Conservation (phyloP, 805 yeast genomes). For the Pichia ethanolica region DNA sequence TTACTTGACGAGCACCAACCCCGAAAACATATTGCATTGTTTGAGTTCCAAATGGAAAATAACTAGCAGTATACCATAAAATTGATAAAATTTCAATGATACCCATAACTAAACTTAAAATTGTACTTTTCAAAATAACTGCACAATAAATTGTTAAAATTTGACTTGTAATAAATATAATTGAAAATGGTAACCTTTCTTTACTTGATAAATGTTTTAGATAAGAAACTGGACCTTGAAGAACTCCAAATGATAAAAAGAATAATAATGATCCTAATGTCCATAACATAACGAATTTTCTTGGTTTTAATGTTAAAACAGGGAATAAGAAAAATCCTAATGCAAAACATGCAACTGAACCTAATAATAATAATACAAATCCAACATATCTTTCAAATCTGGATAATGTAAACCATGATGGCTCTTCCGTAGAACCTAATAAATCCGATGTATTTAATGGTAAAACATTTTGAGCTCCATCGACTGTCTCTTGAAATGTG, state of each 20-base stretch:
- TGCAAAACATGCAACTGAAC: conserved; percentile 73
- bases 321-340: conserved; percentile 83
- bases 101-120: conserved; percentile 71
- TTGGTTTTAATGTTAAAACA: conserved; percentile 78
- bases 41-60: conserved; percentile 92
- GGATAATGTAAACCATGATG: conserved; percentile 68
- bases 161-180: conserved; percentile 75
- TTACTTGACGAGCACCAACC: conserved; percentile 30
- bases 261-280: conserved; percentile 84
- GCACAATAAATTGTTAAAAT: conserved; percentile 73
- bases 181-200: conserved; percentile 72
- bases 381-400: conserved; percentile 75
- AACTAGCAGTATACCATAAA: conserved; percentile 82
- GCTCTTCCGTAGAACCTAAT: conserved; percentile 44
- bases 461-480: conserved; percentile 54
- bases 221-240: conserved; percentile 89
- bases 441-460: conserved; percentile 56
- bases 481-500: conserved; percentile 26
- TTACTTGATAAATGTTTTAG: conserved; percentile 63
- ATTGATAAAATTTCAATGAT: conserved; percentile 77
- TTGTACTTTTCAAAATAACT: conserved; percentile 58
- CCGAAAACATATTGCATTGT: conserved; percentile 48
- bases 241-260: conserved; percentile 79
- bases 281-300: conserved; percentile 89
- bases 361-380: conserved; percentile 68